phyloP scores from a whole-genome alignment of 768 basidiomycete genomes.

The Auriculariales sp. region DNA sequence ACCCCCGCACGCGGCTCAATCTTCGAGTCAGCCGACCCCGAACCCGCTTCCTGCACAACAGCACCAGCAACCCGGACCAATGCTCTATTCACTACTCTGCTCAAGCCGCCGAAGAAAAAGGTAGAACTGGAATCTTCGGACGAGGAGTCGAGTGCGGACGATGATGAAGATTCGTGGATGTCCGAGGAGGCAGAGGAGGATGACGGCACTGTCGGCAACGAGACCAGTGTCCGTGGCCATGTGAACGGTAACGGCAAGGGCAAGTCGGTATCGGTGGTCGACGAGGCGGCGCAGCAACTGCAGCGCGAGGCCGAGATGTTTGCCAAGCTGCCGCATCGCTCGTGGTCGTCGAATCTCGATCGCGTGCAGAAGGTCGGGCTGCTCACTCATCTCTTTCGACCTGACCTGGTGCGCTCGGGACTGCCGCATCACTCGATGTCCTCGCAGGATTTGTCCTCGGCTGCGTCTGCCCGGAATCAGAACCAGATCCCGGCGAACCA shows the following conservation, averaged over 20 bases:
- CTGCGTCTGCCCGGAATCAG: conserved; percentile 8
- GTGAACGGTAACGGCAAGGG: too few relatives aligned
- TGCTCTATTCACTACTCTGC: not conserved
- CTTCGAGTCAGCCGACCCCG: not conserved
- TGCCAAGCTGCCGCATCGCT: conserved; percentile 50
- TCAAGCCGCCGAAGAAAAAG: conserved; percentile 1
- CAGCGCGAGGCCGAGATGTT: not conserved
- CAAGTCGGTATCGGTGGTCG: too few relatives aligned
- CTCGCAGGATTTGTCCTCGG: conserved; percentile 4
- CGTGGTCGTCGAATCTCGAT: conserved; percentile 43
- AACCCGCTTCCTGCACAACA: not conserved
- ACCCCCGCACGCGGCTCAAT: not conserved
- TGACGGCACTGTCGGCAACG: conserved; percentile 10
- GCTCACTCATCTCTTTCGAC: conserved; percentile 57
- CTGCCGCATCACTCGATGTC: not conserved
- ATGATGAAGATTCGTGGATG: conserved; percentile 26
- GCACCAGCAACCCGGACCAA: not conserved
- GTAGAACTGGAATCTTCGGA: conserved; percentile 22
- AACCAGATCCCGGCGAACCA: not conserved
- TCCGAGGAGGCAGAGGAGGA: conserved; percentile 23
- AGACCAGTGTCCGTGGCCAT: conserved; percentile 7
- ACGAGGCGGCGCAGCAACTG: not conserved
- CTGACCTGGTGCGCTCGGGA: conserved; percentile 35
- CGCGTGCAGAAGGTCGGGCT: conserved; percentile 31
- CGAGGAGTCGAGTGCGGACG: conserved; percentile 34